Percentiles rank a stretch among this genome's conserved stretches.
Evolutionary conservation across 108 stramenopile species (phyloP).

Genomic region (Skeletonema grethae): DNA sequence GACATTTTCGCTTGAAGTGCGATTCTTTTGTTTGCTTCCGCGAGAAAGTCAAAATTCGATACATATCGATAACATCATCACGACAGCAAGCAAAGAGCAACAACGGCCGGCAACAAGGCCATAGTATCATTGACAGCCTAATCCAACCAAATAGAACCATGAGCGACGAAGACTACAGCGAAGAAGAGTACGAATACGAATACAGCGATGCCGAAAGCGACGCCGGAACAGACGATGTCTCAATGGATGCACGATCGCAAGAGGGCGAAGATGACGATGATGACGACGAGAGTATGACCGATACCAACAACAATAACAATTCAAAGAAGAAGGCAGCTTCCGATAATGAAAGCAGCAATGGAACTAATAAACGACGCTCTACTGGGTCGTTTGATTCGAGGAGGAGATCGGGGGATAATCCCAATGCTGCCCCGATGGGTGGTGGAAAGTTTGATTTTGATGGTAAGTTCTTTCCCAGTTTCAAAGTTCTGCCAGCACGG

Average conservation of each 20-base stretch:
- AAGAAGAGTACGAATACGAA: slow-evolving; percentile 60
- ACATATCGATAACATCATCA: too few relatives aligned
- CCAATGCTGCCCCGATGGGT: slow-evolving; percentile 42
- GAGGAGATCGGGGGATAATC: slow-evolving; percentile 35
- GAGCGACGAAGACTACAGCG: slow-evolving; percentile 41
- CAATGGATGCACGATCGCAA: slow-evolving; percentile 28
- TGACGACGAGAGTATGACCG: slow-evolving; percentile 7
- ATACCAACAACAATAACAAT: slow-evolving; percentile 3
- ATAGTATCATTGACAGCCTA: not conserved
- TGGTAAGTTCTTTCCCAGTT: not conserved
- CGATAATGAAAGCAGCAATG: not conserved
- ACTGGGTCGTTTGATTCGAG: slow-evolving; percentile 9
- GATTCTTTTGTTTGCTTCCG: too few relatives aligned
- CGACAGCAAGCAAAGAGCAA: too few relatives aligned
- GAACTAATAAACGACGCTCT: slow-evolving; percentile 26
- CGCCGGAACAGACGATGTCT: slow-evolving; percentile 12
- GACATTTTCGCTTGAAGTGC: too few relatives aligned
- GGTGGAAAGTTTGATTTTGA: slow-evolving; percentile 32
- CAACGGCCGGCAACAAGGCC: too few relatives aligned
- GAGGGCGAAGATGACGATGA: slow-evolving; percentile 13
- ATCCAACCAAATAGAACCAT: slow-evolving; percentile 5
- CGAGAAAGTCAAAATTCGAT: too few relatives aligned
- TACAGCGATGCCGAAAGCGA: slow-evolving; percentile 50
- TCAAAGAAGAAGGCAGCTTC: slow-evolving; percentile 8
- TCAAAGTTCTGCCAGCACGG: not conserved